Conservation (phyloP, 805 yeast genomes). For the Candida sonorensis region DNA sequence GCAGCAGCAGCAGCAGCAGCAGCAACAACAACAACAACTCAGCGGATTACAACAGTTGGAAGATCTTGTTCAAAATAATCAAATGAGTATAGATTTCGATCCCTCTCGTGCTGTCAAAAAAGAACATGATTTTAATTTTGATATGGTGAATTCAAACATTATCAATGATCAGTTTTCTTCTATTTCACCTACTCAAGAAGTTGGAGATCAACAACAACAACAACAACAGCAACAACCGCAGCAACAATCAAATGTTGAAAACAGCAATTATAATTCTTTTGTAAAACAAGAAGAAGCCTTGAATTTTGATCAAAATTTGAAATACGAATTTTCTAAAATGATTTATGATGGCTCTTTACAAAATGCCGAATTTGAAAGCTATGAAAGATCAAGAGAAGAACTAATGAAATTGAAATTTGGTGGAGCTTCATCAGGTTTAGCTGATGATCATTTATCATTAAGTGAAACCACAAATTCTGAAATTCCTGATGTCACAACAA, state of each 20-base stretch:
- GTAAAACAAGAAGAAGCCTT: slow-evolving; percentile 11
- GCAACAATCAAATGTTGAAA: neutral
- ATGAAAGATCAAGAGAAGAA: slow-evolving; percentile 41
- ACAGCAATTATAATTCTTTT: slow-evolving; percentile 1
- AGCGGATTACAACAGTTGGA: neutral
- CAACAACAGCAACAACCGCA: neutral
- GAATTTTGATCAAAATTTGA: slow-evolving; percentile 5
- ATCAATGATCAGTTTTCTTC: too few relatives aligned
- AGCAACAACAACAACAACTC: neutral
- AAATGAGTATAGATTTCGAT: too few relatives aligned
- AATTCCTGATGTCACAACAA: slow-evolving; percentile 21
- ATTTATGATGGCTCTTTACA: slow-evolving; percentile 3
- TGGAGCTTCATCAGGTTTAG: slow-evolving; percentile 6
- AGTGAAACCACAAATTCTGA: too few relatives aligned
- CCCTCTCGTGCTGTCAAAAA: too few relatives aligned
- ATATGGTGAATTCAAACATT: too few relatives aligned
- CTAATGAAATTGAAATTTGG: slow-evolving; percentile 51
- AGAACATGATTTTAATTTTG: too few relatives aligned
- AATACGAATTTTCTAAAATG: slow-evolving; percentile 1
- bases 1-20: neutral
- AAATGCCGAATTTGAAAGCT: slow-evolving; percentile 24
- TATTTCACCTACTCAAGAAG: too few relatives aligned
- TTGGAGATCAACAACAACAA: too few relatives aligned
- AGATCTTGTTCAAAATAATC: too few relatives aligned
- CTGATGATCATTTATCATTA: too few relatives aligned